Conservation (phyloP, 768 basidiomycete genomes). For the Amanita exitialis region DNA sequence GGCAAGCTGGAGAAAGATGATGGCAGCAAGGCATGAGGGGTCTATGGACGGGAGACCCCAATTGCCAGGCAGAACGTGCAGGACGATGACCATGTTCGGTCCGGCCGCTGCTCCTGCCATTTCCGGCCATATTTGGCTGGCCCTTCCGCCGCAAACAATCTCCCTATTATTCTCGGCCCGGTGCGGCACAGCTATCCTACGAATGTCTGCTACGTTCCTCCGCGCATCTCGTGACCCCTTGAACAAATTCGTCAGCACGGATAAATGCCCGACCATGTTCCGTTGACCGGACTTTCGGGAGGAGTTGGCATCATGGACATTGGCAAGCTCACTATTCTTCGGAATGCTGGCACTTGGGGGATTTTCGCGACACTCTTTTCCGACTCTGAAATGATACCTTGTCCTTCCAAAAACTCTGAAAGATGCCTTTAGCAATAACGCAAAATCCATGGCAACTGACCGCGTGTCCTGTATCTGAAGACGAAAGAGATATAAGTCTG, state of each 20-base stretch:
- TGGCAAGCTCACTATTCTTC: slow-evolving; percentile 33
- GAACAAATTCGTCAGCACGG: too few relatives aligned
- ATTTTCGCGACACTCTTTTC: slow-evolving; percentile 11
- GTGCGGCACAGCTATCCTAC: not conserved
- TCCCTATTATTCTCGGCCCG: not conserved
- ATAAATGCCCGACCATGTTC: not conserved
- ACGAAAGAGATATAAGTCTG: slow-evolving; percentile 54
- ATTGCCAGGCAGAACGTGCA: slow-evolving; percentile 64
- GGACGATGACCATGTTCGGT: slow-evolving; percentile 17
- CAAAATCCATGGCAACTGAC: slow-evolving; percentile 19
- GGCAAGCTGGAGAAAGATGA: slow-evolving; percentile 58
- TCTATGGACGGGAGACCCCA: slow-evolving; percentile 63
- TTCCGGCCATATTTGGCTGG: not conserved
- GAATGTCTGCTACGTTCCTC: not conserved
- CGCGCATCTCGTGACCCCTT: not conserved
- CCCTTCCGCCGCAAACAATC: not conserved
- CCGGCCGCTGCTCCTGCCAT: not conserved
- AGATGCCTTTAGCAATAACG: not conserved
- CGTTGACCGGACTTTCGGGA: not conserved
- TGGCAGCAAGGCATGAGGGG: slow-evolving; percentile 50
- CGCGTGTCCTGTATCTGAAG: slow-evolving; percentile 52
- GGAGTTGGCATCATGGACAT: slow-evolving; percentile 12
- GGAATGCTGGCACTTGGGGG: slow-evolving; percentile 16
- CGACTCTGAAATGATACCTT: slow-evolving; percentile 36
- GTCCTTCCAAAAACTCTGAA: slow-evolving; percentile 38